phyloP scores from a whole-genome alignment of 192 early-diverging fungal species.

The Entophlyctis helioformis region DNA sequence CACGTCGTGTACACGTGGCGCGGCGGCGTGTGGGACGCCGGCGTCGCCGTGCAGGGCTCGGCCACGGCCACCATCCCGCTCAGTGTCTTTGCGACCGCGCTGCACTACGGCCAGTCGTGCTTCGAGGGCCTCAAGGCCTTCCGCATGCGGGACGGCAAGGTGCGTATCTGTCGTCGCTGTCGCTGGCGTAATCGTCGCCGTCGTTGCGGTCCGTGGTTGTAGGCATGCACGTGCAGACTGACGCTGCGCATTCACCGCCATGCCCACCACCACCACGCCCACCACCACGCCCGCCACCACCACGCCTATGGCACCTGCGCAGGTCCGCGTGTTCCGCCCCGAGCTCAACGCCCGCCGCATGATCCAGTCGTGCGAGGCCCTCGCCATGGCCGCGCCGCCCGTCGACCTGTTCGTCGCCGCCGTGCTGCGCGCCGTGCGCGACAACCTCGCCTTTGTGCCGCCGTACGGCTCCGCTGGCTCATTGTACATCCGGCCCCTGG shows the following conservation, averaged over 20 bases:
- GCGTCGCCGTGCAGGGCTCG: constrained; percentile 13
- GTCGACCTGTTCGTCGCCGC: constrained; percentile 51
- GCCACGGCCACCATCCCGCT: not conserved
- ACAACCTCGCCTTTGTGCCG: constrained; percentile 64
- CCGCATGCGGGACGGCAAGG: constrained; percentile 49
- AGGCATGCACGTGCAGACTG: no score
- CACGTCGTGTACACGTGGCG: constrained; percentile 53
- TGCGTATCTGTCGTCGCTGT: no score
- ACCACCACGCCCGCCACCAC: no score
- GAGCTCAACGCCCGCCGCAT: constrained; percentile 55
- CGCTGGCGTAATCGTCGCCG: no score
- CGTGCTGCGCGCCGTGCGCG: constrained; percentile 36
- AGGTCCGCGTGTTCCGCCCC: constrained; percentile 59
- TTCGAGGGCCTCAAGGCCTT: constrained; percentile 79
- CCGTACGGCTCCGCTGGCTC: constrained; percentile 55
- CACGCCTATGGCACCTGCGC: no score
- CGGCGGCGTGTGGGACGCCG: constrained; percentile 47
- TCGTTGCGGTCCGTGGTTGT: not conserved
- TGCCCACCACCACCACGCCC: no score
- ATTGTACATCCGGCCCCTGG: constrained; percentile 59
- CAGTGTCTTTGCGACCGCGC: constrained; percentile 29
- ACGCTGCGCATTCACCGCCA: no score
- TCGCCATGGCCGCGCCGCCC: constrained; percentile 47
- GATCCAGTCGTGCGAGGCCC: constrained; percentile 35
- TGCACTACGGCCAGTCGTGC: constrained; percentile 66